A percentile compares a stretch with the other conserved stretches of the same genome.
These are phyloP conservation scores for Pugionium cornutum DNA, from an alignment of 345 rosid genomes.

Conservation along the genomic window DNA sequence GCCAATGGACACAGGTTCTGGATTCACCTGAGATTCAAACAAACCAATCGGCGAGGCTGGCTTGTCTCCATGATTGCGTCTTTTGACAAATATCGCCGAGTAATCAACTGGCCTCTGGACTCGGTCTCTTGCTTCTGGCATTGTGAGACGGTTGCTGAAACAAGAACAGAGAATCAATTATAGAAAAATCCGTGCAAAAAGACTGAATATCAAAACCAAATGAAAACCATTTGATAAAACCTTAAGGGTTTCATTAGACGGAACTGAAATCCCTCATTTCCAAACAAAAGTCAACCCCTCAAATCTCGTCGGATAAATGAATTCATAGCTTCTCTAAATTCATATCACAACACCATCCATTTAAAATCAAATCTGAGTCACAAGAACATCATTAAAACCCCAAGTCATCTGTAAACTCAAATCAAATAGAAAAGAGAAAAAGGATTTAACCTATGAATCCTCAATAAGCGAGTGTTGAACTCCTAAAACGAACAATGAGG, in stretches of 20 bases:
- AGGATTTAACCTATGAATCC: slow-evolving; percentile 26
- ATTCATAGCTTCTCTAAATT: not conserved
- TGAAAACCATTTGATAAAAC: not conserved
- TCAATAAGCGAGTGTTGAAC: not conserved
- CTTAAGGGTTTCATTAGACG: not conserved
- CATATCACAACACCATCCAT: not conserved
- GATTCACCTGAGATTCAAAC: slow-evolving; percentile 43
- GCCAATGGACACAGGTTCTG: slow-evolving; percentile 10
- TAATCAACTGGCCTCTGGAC: slow-evolving; percentile 55
- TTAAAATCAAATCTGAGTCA: not conserved
- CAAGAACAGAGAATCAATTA: not conserved
- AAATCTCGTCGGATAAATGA: not conserved
- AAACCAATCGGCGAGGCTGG: slow-evolving; percentile 20
- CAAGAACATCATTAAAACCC: slow-evolving; percentile 9
- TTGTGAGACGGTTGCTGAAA: slow-evolving; percentile 28
- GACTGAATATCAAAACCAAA: not conserved
- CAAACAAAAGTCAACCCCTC: not conserved
- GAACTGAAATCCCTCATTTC: not conserved
- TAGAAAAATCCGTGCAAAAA: not conserved
- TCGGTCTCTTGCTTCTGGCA: slow-evolving; percentile 79
- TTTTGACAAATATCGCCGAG: slow-evolving; percentile 41
- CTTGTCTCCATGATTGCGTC: slow-evolving; percentile 52
- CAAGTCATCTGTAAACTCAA: not conserved
- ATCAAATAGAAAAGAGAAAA: not conserved
- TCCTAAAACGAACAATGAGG: not conserved